Conservation (phyloP, 305 asterid genomes). For the Fraxinus angustifolia region DNA sequence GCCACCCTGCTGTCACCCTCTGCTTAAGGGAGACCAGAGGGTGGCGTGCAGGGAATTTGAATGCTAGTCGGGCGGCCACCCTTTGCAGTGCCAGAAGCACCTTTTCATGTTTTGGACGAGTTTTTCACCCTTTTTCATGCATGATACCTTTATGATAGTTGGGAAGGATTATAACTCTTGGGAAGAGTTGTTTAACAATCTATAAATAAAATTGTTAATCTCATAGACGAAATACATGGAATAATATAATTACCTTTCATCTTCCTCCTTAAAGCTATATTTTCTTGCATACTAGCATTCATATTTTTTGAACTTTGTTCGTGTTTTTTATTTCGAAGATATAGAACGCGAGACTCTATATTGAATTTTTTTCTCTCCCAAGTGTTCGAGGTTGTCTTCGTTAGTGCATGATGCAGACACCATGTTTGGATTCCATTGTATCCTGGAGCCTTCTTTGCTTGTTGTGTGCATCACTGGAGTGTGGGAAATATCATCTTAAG, state of each 20-base stretch:
- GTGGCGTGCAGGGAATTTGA: background rate
- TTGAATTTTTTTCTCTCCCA: background rate
- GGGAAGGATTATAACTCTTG: background rate
- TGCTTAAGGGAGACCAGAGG: background rate
- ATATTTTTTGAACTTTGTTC: background rate
- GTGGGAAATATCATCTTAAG: background rate
- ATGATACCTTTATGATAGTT: background rate
- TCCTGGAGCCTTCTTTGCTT: background rate
- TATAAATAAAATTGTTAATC: background rate
- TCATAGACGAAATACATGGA: background rate
- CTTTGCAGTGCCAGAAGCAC: background rate
- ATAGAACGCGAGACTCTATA: background rate
- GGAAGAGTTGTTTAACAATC: background rate
- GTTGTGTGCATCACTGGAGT: background rate
- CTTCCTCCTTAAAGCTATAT: background rate
- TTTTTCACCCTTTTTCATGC: background rate
- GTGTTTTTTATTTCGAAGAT: background rate
- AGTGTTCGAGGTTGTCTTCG: background rate
- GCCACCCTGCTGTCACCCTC: background rate
- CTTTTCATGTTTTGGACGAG: background rate
- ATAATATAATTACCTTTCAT: background rate
- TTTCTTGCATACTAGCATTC: background rate
- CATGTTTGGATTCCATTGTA: background rate
- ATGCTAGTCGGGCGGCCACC: background rate
- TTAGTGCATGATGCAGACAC: background rate